phyloP scores from a whole-genome alignment of 75 land plant species.

The Larix kaempferi region DNA sequence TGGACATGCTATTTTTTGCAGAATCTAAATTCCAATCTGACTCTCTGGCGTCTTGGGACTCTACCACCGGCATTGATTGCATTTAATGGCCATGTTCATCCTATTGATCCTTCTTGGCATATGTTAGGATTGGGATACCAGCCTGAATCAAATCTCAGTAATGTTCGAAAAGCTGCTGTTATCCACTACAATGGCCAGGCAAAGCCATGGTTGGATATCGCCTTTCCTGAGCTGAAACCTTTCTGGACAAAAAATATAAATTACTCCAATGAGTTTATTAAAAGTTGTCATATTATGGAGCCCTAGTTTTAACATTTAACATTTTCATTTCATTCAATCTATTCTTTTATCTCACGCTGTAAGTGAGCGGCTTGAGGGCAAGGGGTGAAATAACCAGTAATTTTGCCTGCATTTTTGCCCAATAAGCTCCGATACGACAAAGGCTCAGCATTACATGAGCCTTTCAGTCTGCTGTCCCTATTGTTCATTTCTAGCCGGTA shows the following conservation, averaged over 20 bases:
- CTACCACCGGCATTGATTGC: constrained; percentile 95
- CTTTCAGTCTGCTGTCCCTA: neutral
- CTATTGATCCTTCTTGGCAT: constrained; percentile 91
- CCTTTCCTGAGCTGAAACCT: constrained; percentile 78
- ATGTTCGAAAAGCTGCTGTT: constrained; percentile 66
- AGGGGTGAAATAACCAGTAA: neutral
- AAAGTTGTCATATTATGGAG: constrained; percentile 76
- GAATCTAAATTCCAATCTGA: constrained; percentile 83
- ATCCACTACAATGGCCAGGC: constrained; percentile 98
- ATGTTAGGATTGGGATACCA: constrained; percentile 96
- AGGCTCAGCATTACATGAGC: constrained; percentile 15
- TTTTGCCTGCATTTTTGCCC: constrained; percentile 11
- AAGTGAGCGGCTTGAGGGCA: neutral
- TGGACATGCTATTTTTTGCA: constrained; percentile 23
- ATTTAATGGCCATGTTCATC: constrained; percentile 81
- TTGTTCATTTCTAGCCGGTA: neutral
- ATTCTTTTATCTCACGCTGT: constrained; percentile 4
- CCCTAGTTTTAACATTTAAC: constrained; percentile 18
- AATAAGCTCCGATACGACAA: neutral
- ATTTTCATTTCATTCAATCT: neutral
- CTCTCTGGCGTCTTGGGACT: constrained; percentile 92
- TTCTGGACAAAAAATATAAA: constrained; percentile 95
- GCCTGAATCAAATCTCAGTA: constrained; percentile 51
- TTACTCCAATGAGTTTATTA: constrained; percentile 87
- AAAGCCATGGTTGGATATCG: constrained; percentile 94